Evolutionary conservation across 78 protist genomes (phyloP).

Genomic region (Cavenderia fasciculata): DNA sequence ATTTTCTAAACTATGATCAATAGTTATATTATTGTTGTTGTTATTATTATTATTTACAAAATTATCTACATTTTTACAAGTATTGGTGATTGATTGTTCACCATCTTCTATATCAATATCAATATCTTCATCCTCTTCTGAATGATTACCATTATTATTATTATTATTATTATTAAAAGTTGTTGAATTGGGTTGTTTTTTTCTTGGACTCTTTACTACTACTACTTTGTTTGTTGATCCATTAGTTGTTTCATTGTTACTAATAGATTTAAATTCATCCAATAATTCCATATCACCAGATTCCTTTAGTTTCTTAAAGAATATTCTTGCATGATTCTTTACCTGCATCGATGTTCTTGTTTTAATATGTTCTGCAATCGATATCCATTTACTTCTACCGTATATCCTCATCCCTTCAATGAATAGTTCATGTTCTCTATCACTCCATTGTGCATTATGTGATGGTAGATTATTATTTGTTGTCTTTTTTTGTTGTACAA

Average conservation of each 20-base stretch:
- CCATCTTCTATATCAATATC: neutral
- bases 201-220: neutral
- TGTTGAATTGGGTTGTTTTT: too few species aligned
- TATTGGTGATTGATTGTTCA: neutral
- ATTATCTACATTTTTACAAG: neutral
- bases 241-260: neutral
- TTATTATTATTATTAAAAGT: neutral
- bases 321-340: constrained; percentile 42
- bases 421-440: constrained; percentile 23
- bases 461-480: constrained; percentile 17
- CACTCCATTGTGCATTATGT: constrained; percentile 59
- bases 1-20: neutral
- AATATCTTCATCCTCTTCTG: neutral
- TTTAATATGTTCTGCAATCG: constrained; percentile 6
- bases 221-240: neutral
- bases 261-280: neutral
- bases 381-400: constrained; percentile 57
- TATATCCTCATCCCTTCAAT: constrained; percentile 20
- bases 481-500: too few species aligned
- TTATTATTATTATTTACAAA: neutral
- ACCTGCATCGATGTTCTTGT: constrained; percentile 22
- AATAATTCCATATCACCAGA: neutral
- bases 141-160: neutral
- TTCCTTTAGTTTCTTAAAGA: neutral
- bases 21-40: neutral